Evolutionary conservation across 306 rosid species (phyloP).

Genomic region (Elaeagnus macrophylla): DNA sequence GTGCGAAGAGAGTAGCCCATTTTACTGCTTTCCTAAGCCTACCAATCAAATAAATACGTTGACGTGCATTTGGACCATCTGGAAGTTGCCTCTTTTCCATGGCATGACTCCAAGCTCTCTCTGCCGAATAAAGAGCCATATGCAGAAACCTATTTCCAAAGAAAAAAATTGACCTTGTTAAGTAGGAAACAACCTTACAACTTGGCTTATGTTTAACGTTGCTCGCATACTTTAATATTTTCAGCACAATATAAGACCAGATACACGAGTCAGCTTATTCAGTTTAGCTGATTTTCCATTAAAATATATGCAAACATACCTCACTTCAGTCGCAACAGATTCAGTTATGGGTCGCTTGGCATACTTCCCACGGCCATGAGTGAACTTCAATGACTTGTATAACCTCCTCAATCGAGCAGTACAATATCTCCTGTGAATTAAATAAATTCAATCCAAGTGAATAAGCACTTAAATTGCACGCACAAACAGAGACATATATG

Average conservation of each 20-base stretch:
- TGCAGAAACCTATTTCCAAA: constrained; percentile 80
- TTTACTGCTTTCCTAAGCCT: constrained; percentile 93
- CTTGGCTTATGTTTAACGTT: too few relatives aligned
- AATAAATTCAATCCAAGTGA: not conserved
- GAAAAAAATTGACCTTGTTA: constrained; percentile 14
- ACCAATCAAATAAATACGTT: constrained; percentile 87
- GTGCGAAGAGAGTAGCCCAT: constrained; percentile 86
- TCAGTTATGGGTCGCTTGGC: constrained; percentile 54
- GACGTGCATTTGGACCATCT: constrained; percentile 83
- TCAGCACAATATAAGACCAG: too few relatives aligned
- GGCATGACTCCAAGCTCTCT: constrained; percentile 99
- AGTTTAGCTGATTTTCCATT: not conserved
- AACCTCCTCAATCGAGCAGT: constrained; percentile 89
- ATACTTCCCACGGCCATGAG: constrained; percentile 96
- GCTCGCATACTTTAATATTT: too few relatives aligned
- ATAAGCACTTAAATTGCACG: too few relatives aligned
- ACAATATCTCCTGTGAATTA: constrained; percentile 69
- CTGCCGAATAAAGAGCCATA: constrained; percentile 70
- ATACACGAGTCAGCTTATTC: too few relatives aligned
- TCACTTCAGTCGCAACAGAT: constrained; percentile 76
- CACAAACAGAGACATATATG: too few relatives aligned
- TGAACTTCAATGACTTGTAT: constrained; percentile 85
- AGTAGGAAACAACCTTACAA: too few relatives aligned
- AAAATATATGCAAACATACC: constrained; percentile 33
- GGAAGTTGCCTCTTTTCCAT: constrained; percentile 98